Conservation (phyloP, 164 flowering plant genomes). For the Warburgia ugandensis region DNA sequence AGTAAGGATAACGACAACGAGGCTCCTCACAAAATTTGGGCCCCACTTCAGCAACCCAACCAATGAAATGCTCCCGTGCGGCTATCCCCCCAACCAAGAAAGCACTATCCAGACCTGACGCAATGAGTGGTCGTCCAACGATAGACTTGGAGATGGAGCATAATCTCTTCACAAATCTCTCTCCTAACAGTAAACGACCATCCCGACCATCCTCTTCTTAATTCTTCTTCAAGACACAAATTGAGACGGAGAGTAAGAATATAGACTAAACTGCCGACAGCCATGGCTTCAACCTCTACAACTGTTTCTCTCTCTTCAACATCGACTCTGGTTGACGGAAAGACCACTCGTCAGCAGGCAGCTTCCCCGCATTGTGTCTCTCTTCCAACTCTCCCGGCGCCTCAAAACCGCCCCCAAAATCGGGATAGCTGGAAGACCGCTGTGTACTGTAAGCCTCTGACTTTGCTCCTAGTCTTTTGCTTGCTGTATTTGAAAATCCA, state of each 20-base stretch:
- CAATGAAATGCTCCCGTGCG: slow-evolving; percentile 7
- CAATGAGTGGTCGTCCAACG: slow-evolving; percentile 20
- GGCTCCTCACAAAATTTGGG: background rate
- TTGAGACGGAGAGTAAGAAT: background rate
- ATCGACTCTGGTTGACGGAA: slow-evolving; percentile 44
- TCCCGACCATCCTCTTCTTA: too few species aligned
- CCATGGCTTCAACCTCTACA: slow-evolving; percentile 36
- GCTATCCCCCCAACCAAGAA: slow-evolving; percentile 14
- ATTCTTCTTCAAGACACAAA: too few species aligned
- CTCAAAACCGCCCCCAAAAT: slow-evolving; percentile 31
- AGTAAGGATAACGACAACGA: background rate
- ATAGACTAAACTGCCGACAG: slow-evolving; percentile 3
- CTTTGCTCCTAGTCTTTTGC: too few species aligned
- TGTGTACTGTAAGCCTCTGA: slow-evolving; percentile 14
- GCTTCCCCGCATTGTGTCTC: slow-evolving; percentile 45
- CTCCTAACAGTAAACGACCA: background rate
- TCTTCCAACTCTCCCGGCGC: slow-evolving; percentile 50
- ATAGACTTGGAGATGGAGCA: slow-evolving; percentile 3
- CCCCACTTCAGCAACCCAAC: background rate
- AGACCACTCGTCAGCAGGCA: slow-evolving; percentile 39
- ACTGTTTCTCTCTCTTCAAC: slow-evolving; percentile 46
- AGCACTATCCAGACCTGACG: slow-evolving; percentile 13
- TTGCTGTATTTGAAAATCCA: too few species aligned
- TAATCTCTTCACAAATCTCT: slow-evolving; percentile 1
- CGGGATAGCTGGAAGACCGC: slow-evolving; percentile 17